These are phyloP conservation scores for Alliaria petiolata DNA, from an alignment of 345 rosid genomes.

Conservation along the genomic window DNA sequence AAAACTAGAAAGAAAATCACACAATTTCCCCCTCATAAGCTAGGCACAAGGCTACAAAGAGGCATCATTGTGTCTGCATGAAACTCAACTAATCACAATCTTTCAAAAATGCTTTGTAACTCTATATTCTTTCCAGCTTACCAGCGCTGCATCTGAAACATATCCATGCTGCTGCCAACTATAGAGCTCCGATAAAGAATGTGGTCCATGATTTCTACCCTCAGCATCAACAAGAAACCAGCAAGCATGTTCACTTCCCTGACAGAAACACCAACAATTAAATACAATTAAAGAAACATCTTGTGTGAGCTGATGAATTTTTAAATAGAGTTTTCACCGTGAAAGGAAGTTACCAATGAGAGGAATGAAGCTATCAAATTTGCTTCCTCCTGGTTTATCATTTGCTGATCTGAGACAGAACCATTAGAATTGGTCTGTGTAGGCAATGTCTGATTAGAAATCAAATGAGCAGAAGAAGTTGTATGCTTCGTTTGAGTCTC, in stretches of 20 bases:
- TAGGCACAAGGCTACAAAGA: background rate
- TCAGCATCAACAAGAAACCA: constrained; percentile 77
- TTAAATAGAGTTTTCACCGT: constrained; percentile 21
- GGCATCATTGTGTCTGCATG: background rate
- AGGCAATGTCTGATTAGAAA: constrained; percentile 32
- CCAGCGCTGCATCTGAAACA: constrained; percentile 59
- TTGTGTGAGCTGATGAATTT: constrained; percentile 10
- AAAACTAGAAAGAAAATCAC: background rate
- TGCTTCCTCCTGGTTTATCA: constrained; percentile 32
- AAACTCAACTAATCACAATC: background rate
- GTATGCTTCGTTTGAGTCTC: constrained; percentile 28
- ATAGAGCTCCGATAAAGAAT: constrained; percentile 60
- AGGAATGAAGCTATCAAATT: constrained; percentile 26
- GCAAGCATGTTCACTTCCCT: constrained; percentile 65
- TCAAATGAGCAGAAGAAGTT: constrained; percentile 23
- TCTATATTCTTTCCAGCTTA: constrained; percentile 28
- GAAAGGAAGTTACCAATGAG: constrained; percentile 46
- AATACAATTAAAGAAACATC: background rate
- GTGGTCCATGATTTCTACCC: constrained; percentile 77
- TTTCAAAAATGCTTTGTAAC: background rate
- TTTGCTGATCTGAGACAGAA: constrained; percentile 27
- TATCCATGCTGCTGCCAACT: constrained; percentile 64
- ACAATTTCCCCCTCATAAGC: background rate
- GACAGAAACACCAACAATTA: constrained; percentile 11
- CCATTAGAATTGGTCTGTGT: constrained; percentile 29